Base-by-base conservation (phyloP, 768 basidiomycete species). In the Agaricus blazei region DNA sequence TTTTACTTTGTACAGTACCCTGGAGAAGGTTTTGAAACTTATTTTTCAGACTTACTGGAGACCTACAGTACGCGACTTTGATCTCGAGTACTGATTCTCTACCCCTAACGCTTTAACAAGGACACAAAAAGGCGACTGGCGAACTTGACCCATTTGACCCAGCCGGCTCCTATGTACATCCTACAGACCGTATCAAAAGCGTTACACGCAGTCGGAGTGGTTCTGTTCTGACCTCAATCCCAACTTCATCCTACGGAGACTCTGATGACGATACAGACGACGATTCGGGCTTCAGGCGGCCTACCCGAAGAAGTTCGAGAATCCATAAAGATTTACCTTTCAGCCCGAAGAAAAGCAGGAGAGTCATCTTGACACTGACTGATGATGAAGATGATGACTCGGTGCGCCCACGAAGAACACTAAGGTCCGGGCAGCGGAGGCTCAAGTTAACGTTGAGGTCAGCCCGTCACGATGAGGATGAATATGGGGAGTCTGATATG, bases 61-160 rank as follows among this genome's bases (percentile, higher is more conserved):
- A 70, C 72, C 34, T 90, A 85, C 62, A 64, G 88, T 88, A 61
- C 61, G 81, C 68, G 36, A 12, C 26, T 34, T 45, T 56, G 34
- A 43, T 40, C n/a, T 23, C 43, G 55, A 53, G 8, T 50, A 26
- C 31, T 31, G 12, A 53, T 57, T 63, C n/a, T 65, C 49, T 27
- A 31, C 36, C 15, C 47, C 58, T 53, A 48, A 47, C 19, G 8
- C 36, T 51, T 40, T 38, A 46, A 26, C 27, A 57, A 89, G 87
- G 76, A 60, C 69, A 63, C 42, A 76, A 79, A 65, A 70, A 81
- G 63, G 64, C 58, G 29, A 65, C 63, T 4, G 80, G 78, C 19
- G 58, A 64, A 7, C 71, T 87, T 23, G 65, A 65, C 1, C 63
- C 67, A 0, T 90, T 91, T 65, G 80, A 90, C 61, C 87, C 88